Percentiles rank a stretch among this genome's conserved stretches.
Evolutionary conservation across 2,329 filamentous ascomycete species (phyloP).

Genomic region (Aspergillus transmontanensis): DNA sequence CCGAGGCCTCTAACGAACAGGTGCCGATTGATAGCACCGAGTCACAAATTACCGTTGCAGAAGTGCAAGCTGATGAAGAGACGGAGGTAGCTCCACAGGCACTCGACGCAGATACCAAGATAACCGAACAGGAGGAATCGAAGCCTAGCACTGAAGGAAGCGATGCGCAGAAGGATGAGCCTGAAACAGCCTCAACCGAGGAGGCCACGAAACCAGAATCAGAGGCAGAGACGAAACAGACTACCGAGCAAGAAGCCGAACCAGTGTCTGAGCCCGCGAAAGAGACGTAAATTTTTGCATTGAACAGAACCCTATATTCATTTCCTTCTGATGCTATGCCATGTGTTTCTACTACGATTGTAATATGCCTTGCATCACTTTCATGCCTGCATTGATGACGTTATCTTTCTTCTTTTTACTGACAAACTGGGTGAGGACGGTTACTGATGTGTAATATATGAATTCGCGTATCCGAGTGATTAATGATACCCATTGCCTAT

Average conservation of each 20-base stretch:
- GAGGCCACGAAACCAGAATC: conserved; percentile 11
- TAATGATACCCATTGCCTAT: conserved; percentile 25
- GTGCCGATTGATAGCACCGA: conserved; percentile 11
- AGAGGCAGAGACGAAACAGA: conserved; percentile 17
- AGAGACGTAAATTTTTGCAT: conserved; percentile 13
- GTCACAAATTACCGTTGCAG: conserved; percentile 23
- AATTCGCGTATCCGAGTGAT: conserved; percentile 12
- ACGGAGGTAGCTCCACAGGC: conserved; percentile 3
- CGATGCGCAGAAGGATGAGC: neutral
- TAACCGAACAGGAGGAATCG: conserved; percentile 4
- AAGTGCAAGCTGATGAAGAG: conserved; percentile 22
- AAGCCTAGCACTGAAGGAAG: neutral
- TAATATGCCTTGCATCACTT: conserved; percentile 17
- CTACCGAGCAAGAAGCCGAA: conserved; percentile 1
- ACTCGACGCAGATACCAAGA: conserved; percentile 14
- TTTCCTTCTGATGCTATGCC: conserved; percentile 13
- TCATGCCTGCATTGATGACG: conserved; percentile 9
- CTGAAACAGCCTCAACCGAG: neutral
- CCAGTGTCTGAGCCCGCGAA: conserved; percentile 12
- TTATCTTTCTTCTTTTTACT: conserved; percentile 1
- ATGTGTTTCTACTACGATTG: conserved; percentile 19
- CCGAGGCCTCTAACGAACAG: conserved; percentile 5
- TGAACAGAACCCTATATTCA: neutral
- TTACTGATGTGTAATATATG: conserved; percentile 26
- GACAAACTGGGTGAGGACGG: conserved; percentile 3